phyloP scores from a whole-genome alignment of 352 stramenopile species.

The Globisporangium megalacanthum region DNA sequence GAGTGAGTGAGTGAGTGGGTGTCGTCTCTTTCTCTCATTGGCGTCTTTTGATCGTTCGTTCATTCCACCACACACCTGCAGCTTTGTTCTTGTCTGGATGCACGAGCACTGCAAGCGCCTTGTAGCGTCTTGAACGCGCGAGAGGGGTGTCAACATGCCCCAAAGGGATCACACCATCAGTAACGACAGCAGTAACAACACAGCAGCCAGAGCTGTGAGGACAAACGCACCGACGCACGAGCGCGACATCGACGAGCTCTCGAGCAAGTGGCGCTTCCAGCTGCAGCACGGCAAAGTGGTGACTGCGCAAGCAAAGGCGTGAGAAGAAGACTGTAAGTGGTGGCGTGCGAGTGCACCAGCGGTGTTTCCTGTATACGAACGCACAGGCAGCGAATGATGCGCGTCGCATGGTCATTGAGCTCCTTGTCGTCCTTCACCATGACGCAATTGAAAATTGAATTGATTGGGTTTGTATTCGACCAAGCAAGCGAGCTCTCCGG shows the following conservation, averaged over 20 bases:
- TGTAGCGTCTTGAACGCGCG: slow-evolving; percentile 27
- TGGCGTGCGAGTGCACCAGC: neutral
- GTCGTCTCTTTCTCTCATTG: neutral
- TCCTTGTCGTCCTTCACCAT: no score
- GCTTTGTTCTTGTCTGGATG: slow-evolving; percentile 58
- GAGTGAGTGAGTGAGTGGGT: neutral
- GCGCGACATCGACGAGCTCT: slow-evolving; percentile 16
- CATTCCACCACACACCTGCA: slow-evolving; percentile 11
- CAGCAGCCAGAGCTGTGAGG: neutral
- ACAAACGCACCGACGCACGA: slow-evolving; percentile 27
- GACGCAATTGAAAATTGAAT: neutral
- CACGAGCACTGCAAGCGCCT: slow-evolving; percentile 42
- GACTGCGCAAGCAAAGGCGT: slow-evolving; percentile 4
- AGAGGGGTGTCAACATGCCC: neutral
- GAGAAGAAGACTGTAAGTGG: neutral
- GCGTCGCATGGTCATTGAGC: slow-evolving; percentile 4
- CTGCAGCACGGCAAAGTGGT: slow-evolving; percentile 42
- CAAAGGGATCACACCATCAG: neutral
- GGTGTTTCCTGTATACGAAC: neutral
- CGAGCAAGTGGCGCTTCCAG: slow-evolving; percentile 10
- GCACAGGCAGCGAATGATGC: slow-evolving; percentile 12
- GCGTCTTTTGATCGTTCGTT: neutral
- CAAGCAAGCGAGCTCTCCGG: neutral
- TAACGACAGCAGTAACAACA: neutral
- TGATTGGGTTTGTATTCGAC: neutral